phyloP scores from a whole-genome alignment of 2,329 filamentous ascomycete species.

The Albophoma yamanashiensis region DNA sequence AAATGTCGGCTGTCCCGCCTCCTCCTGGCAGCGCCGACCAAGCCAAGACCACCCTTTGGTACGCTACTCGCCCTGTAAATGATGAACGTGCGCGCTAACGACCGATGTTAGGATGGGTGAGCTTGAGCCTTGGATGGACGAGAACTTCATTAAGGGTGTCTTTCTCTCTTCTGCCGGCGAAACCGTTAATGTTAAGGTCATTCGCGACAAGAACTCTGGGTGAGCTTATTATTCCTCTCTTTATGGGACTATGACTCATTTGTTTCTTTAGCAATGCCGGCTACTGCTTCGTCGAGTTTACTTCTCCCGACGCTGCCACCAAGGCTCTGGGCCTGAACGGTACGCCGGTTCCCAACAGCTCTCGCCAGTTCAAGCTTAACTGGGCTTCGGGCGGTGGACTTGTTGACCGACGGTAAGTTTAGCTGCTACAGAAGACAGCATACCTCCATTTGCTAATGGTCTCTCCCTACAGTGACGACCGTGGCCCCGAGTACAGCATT shows the following conservation, averaged over 20 bases:
- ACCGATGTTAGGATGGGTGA: constrained; percentile 83
- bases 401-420: constrained; percentile 72
- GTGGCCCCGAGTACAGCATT: constrained; percentile 91
- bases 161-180: constrained; percentile 85
- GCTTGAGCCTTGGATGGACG: constrained; percentile 97
- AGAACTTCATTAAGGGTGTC: constrained; percentile 94
- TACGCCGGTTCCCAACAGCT: constrained; percentile 82
- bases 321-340: constrained; percentile 91
- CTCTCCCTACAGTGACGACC: constrained; percentile 61
- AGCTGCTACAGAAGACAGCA: not conserved
- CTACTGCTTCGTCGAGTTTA: constrained; percentile 97
- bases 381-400: constrained; percentile 96
- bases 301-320: constrained; percentile 68
- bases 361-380: constrained; percentile 95
- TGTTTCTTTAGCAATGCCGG: constrained; percentile 68
- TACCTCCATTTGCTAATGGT: not conserved
- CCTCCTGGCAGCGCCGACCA: constrained; percentile 29
- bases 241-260: not conserved
- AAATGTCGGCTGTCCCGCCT: constrained; percentile 23
- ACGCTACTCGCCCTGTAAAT: constrained; percentile 9
- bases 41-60: constrained; percentile 50
- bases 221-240: constrained; percentile 27
- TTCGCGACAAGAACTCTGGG: constrained; percentile 98
- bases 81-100: constrained; percentile 6
- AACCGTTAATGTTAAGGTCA: constrained; percentile 97